These are phyloP conservation scores for Cordia subcordata DNA, from an alignment of 257 asterid genomes.

Conservation along the genomic window DNA sequence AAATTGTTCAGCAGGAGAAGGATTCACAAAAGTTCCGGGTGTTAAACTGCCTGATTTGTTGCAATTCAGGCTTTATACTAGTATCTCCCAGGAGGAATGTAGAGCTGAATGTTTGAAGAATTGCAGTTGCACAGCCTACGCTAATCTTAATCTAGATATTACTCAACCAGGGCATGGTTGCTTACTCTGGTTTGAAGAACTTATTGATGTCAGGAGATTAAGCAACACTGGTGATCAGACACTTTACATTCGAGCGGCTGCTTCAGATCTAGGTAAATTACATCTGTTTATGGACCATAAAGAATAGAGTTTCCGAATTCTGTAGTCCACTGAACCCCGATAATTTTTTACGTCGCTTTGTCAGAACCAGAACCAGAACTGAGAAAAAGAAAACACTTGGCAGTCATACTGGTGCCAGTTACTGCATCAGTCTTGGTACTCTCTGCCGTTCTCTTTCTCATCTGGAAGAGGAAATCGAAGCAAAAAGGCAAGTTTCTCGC, in stretches of 20 bases:
- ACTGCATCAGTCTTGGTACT: neutral
- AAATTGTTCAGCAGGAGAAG: conserved; percentile 20
- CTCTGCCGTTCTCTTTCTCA: neutral
- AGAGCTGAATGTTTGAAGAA: conserved; percentile 20
- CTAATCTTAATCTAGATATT: conserved; percentile 19
- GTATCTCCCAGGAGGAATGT: conserved; percentile 20
- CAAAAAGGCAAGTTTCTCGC: neutral
- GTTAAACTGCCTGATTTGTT: conserved; percentile 29
- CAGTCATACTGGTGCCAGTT: neutral
- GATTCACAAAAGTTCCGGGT: conserved; percentile 12
- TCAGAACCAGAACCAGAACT: neutral
- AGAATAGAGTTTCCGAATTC: neutral
- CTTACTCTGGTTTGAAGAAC: conserved; percentile 24
- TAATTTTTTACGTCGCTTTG: neutral
- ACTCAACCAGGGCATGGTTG: conserved; percentile 24
- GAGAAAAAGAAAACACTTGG: neutral
- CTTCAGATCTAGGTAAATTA: conserved; percentile 17
- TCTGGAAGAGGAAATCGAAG: neutral
- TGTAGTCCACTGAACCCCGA: neutral
- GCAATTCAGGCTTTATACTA: conserved; percentile 15
- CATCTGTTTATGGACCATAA: neutral
- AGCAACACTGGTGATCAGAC: conserved; percentile 8
- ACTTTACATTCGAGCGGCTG: conserved; percentile 21
- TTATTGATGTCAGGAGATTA: conserved; percentile 21
- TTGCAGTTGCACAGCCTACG: conserved; percentile 30